These are phyloP conservation scores for Fonsecaea multimorphosa DNA, from an alignment of 2,329 filamentous ascomycete genomes.

Conservation along the genomic window DNA sequence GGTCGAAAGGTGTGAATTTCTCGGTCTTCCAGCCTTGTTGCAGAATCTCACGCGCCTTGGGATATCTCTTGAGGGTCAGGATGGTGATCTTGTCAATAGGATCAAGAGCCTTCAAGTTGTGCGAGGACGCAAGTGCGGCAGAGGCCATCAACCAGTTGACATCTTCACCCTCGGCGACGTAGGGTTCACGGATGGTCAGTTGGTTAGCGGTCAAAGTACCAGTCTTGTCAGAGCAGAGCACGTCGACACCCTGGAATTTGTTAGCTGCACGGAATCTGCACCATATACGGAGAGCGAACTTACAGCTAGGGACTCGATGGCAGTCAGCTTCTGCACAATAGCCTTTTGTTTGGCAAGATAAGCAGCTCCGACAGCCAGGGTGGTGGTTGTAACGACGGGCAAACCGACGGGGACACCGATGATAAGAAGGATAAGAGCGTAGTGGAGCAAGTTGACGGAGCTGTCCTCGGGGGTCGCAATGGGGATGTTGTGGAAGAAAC, in stretches of 20 bases:
- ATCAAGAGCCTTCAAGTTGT: conserved; percentile 79
- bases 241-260: conserved; percentile 64
- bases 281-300: conserved; percentile 28
- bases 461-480: conserved; percentile 65
- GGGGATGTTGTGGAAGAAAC: conserved; percentile 74
- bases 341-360: conserved; percentile 79
- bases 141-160: conserved; percentile 87
- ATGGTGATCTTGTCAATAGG: conserved; percentile 82
- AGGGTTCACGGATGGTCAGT: conserved; percentile 77
- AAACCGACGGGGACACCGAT: conserved; percentile 81
- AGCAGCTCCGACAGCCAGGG: conserved; percentile 75
- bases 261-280: conserved; percentile 15
- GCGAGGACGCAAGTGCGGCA: conserved; percentile 75
- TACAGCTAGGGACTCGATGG: conserved; percentile 75
- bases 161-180: conserved; percentile 76
- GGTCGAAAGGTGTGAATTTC: conserved; percentile 79
- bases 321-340: conserved; percentile 79
- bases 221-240: conserved; percentile 82
- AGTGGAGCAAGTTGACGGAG: conserved; percentile 70
- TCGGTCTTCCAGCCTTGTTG: conserved; percentile 76
- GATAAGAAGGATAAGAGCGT: conserved; percentile 73
- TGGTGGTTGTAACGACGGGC: conserved; percentile 78
- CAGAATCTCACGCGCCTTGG: conserved; percentile 77
- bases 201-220: conserved; percentile 78
- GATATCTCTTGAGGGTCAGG: conserved; percentile 75